Conservation (phyloP, 2,329 filamentous ascomycete genomes). For the Ambrosiella beaveri region DNA sequence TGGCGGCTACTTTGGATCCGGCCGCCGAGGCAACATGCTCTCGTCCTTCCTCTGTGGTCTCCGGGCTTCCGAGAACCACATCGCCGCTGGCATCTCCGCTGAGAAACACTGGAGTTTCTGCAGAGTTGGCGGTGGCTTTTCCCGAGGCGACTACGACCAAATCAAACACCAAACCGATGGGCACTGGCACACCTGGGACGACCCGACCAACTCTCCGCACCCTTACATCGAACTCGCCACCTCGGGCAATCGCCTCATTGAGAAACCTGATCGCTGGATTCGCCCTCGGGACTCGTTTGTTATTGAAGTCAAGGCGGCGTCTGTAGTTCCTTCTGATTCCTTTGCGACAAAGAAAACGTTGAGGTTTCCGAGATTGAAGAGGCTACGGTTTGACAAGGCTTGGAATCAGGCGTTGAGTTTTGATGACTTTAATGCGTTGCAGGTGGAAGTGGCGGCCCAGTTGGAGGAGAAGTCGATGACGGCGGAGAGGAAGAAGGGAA, state of each 20-base stretch:
- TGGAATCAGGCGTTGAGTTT: conserved; percentile 70
- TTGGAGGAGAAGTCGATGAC: conserved; percentile 56
- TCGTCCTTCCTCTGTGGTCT: conserved; percentile 86
- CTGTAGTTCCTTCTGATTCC: conserved; percentile 54
- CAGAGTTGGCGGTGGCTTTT: conserved; percentile 92
- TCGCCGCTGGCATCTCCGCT: conserved; percentile 38
- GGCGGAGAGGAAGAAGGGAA: conserved; percentile 41
- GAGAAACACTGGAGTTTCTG: conserved; percentile 88
- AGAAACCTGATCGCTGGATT: conserved; percentile 86
- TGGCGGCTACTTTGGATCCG: conserved; percentile 84
- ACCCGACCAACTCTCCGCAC: conserved; percentile 55
- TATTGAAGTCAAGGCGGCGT: conserved; percentile 74
- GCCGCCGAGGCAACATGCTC: conserved; percentile 62
- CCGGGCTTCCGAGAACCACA: conserved; percentile 52
- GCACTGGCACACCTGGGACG: conserved; percentile 71
- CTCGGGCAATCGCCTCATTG: conserved; percentile 43
- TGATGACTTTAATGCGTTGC: conserved; percentile 59
- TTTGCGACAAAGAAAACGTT: conserved; percentile 66
- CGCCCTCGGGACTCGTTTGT: conserved; percentile 76
- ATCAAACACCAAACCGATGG: conserved; percentile 73
- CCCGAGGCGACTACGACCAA: conserved; percentile 64
- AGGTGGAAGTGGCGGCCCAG: conserved; percentile 51
- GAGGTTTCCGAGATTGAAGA: conserved; percentile 80
- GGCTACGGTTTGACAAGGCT: conserved; percentile 60
- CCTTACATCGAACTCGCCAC: conserved; percentile 70